A percentile compares a stretch with the other conserved stretches of the same genome.
phyloP scores from a whole-genome alignment of 345 rosid genomes.

The Capsella bursapastoris region DNA sequence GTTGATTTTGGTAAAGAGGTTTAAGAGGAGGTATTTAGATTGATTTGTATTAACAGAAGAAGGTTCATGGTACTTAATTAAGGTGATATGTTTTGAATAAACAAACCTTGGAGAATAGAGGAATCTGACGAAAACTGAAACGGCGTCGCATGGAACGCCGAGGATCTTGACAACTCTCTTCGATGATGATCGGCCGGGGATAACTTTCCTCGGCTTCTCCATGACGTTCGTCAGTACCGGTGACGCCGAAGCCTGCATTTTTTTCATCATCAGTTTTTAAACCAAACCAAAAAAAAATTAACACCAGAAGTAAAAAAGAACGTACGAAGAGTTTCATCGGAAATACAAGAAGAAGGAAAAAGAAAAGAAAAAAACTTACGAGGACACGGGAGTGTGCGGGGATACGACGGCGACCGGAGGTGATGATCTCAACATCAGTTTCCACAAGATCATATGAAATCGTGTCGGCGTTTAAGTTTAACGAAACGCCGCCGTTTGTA shows the following conservation, averaged over 20 bases:
- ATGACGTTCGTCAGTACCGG: slow-evolving; percentile 67
- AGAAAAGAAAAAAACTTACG: slow-evolving; percentile 41
- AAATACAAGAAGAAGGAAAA: not conserved
- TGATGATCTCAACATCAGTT: slow-evolving; percentile 66
- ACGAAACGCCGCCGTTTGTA: not conserved
- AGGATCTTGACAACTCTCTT: slow-evolving; percentile 64
- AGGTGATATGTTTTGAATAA: too few relatives aligned
- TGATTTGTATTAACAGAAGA: too few relatives aligned
- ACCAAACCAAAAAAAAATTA: not conserved
- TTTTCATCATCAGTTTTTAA: not conserved
- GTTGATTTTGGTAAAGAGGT: not conserved
- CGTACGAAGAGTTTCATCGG: not conserved
- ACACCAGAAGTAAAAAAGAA: not conserved
- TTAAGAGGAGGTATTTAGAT: not conserved
- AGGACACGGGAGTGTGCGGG: slow-evolving; percentile 69
- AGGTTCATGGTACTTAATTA: too few relatives aligned
- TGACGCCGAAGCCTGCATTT: slow-evolving; percentile 65
- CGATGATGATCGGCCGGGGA: slow-evolving; percentile 56
- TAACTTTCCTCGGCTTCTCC: slow-evolving; percentile 45
- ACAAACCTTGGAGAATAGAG: slow-evolving; percentile 72
- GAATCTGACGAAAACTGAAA: slow-evolving; percentile 63
- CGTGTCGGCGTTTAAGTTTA: slow-evolving; percentile 18
- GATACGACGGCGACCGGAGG: slow-evolving; percentile 74
- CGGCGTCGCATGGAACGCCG: slow-evolving; percentile 88
- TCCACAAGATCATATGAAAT: slow-evolving; percentile 45